Evolutionary conservation across 345 rosid species (phyloP).

Genomic region (Lagerstroemia speciosa): DNA sequence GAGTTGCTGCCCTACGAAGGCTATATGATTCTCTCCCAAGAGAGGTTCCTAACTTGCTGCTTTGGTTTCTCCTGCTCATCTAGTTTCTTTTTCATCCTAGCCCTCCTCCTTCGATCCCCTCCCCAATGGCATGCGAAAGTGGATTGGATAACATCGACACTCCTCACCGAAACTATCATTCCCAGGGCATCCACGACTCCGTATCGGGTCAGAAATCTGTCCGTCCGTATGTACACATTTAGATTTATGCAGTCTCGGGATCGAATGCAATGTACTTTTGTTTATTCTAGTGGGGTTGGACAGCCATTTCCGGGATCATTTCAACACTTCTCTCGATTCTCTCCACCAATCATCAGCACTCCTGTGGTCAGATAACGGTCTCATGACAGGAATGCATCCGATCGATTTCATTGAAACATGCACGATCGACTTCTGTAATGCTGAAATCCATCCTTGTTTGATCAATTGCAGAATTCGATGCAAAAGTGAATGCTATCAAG

Average conservation of each 20-base stretch:
- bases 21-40: too few relatives aligned
- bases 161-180: conserved; percentile 7
- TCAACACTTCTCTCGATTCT: too few relatives aligned
- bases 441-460: background rate
- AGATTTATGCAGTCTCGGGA: too few relatives aligned
- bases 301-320: too few relatives aligned
- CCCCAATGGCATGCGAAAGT: background rate
- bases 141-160: background rate
- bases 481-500: conserved; percentile 23
- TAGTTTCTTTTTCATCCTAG: background rate
- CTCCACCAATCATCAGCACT: too few relatives aligned
- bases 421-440: background rate
- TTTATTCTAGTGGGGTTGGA: too few relatives aligned
- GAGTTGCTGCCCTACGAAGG: too few relatives aligned
- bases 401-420: background rate
- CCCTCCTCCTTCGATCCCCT: background rate
- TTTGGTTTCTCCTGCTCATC: too few relatives aligned
- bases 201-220: conserved; percentile 22
- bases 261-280: too few relatives aligned
- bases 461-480: conserved; percentile 28
- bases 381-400: too few relatives aligned
- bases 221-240: background rate
- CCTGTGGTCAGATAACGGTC: too few relatives aligned
- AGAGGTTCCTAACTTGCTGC: too few relatives aligned
- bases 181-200: conserved; percentile 33